These are phyloP conservation scores for Colletotrichum sp. DNA, from an alignment of 2,329 filamentous ascomycete species.

Conservation along the genomic window DNA sequence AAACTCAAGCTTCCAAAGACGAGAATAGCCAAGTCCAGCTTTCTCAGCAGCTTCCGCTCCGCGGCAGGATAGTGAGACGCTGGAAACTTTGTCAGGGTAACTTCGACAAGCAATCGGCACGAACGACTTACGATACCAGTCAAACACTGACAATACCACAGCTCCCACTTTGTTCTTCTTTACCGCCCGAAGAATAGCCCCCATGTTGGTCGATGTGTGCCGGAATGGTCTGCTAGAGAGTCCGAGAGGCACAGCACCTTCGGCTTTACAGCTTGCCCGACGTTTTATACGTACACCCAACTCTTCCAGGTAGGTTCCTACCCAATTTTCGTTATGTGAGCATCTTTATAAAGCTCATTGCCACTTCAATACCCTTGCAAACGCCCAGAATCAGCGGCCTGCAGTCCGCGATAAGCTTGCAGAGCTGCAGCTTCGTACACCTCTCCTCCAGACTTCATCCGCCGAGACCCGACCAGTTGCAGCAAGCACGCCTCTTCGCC, in stretches of 20 bases:
- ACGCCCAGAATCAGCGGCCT: background rate
- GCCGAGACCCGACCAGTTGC: background rate
- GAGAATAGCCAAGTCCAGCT: slow-evolving; percentile 29
- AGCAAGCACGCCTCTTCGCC: background rate
- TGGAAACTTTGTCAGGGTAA: background rate
- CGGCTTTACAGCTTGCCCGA: background rate
- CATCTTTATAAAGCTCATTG: background rate
- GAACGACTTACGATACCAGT: slow-evolving; percentile 31
- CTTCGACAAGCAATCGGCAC: too few species aligned
- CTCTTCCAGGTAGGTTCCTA: too few species aligned
- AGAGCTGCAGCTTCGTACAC: background rate
- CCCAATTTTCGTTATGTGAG: background rate
- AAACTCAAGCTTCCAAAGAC: slow-evolving; percentile 23
- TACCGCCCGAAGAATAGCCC: slow-evolving; percentile 3
- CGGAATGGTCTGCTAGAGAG: too few species aligned
- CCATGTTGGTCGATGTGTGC: background rate
- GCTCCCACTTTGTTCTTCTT: slow-evolving; percentile 28
- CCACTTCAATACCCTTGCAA: background rate
- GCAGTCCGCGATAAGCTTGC: background rate
- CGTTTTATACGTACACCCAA: slow-evolving; percentile 4
- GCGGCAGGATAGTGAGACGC: slow-evolving; percentile 29
- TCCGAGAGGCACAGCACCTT: background rate
- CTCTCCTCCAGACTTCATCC: background rate
- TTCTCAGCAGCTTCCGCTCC: slow-evolving; percentile 29
- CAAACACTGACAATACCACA: slow-evolving; percentile 31